Base-by-base conservation (phyloP, 495 filamentous ascomycete genomes). In the Xylaria cubensis region DNA sequence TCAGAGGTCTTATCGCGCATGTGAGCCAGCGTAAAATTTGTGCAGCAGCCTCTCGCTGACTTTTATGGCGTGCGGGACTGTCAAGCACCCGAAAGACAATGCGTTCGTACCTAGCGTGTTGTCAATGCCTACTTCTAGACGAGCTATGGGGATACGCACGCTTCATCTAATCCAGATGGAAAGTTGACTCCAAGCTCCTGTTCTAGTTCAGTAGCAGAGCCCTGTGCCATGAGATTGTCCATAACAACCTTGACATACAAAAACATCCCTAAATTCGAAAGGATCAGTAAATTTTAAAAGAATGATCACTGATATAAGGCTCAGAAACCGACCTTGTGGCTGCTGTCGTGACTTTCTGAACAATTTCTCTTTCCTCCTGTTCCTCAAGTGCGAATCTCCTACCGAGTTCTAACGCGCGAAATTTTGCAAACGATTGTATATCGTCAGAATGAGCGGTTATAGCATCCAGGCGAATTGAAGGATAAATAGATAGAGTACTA, bases 201-300 rank as follows among this genome's bases (percentile, higher is more conserved):
- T 1, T 62, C 58, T 62, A 62, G 17, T 21, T 62, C 58, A 34
- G 34, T 19, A 62, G 32, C 17, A 17, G 58, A 62, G 34, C 58
- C 58, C 32, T 71, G 69, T 9, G 44, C 46, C 29, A 71, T 26
- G 15, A 71, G 69, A 65, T 71, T 71, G 19, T 61, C 69, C 69
- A 71, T 29, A 13, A 71, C 69, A 19, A 71, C 59, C 17, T 42
- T 46, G 4, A 61, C 69, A 41, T 71, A 71, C 12, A 71, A 46
- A 26, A 71, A 71, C 69, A 71, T 71, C 5, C 61, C 69, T 71
- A 42, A 53, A 44, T 24, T 29, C 39, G 10, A 21, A 65, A 41
- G 29, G 39, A 1, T 34, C 1, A 15, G 58, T 34, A 21, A 15
- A 41, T 62, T 39, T 21, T 2, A 4, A 19, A 15, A 24, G 32